phyloP scores from a whole-genome alignment of 768 basidiomycete genomes.

The Tricholomella constricta region DNA sequence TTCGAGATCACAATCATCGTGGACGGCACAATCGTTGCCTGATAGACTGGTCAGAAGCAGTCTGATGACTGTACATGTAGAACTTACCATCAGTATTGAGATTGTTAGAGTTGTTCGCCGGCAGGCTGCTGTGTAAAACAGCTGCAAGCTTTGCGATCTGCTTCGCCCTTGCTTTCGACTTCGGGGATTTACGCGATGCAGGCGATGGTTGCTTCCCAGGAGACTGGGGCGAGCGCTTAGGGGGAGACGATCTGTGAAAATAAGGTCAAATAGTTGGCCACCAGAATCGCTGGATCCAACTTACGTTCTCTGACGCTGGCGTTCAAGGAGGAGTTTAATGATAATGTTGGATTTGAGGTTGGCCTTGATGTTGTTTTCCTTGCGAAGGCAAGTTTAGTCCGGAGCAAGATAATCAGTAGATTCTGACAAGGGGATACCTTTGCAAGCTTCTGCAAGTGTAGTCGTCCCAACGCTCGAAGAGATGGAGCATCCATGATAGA shows the following conservation, averaged over 20 bases:
- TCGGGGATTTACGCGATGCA: background rate
- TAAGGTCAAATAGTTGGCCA: background rate
- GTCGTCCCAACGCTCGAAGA: constrained; percentile 12
- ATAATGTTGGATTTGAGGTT: constrained; percentile 21
- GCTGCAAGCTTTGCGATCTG: background rate
- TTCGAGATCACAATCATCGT: background rate
- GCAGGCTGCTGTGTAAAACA: background rate
- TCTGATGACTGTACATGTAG: background rate
- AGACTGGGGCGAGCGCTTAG: background rate
- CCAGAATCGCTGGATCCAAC: background rate
- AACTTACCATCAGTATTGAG: background rate
- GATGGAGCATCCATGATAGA: constrained; percentile 6
- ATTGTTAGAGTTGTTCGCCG: background rate
- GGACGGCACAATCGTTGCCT: background rate
- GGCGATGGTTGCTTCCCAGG: background rate
- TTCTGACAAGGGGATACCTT: constrained; percentile 6
- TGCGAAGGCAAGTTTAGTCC: background rate
- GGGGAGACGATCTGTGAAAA: background rate
- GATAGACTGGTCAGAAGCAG: background rate
- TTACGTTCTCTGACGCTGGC: background rate
- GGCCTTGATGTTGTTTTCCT: constrained; percentile 21
- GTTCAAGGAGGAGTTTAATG: constrained; percentile 17
- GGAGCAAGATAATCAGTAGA: background rate
- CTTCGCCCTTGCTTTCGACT: background rate
- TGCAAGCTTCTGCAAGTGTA: constrained; percentile 19